A percentile compares a stretch with the other conserved stretches of the same genome.
These are phyloP conservation scores for Panaeolus cyanescens DNA, from an alignment of 768 basidiomycete species.

Conservation along the genomic window DNA sequence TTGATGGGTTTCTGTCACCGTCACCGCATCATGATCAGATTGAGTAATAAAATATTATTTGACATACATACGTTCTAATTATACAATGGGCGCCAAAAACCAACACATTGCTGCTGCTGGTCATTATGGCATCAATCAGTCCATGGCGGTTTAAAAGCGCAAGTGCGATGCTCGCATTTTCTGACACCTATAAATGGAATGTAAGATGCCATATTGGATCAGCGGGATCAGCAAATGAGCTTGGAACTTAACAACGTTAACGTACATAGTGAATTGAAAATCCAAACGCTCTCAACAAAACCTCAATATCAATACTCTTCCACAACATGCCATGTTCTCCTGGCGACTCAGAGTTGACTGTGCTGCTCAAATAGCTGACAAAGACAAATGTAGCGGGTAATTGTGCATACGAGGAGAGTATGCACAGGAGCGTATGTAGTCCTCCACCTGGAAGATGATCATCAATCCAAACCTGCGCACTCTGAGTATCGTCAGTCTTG, in stretches of 20 bases:
- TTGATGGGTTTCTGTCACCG: no score
- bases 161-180: slow-evolving; percentile 22
- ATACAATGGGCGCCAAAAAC: slow-evolving; percentile 17
- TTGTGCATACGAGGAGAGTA: slow-evolving; percentile 34
- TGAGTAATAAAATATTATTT: no score
- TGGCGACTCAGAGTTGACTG: slow-evolving; percentile 35
- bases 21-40: no score
- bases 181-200: slow-evolving; percentile 11
- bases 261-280: slow-evolving; percentile 32
- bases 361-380: slow-evolving; percentile 54
- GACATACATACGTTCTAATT: slow-evolving; percentile 17
- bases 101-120: slow-evolving; percentile 21
- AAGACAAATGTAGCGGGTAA: slow-evolving; percentile 44
- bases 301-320: slow-evolving; percentile 31
- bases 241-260: no score
- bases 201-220: neutral
- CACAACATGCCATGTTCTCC: slow-evolving; percentile 21
- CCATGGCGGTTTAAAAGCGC: slow-evolving; percentile 19
- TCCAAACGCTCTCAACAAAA: slow-evolving; percentile 47
- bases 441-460: slow-evolving; percentile 38
- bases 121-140: slow-evolving; percentile 21
- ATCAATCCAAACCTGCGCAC: no score
- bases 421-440: slow-evolving; percentile 41
- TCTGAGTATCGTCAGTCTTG: slow-evolving; percentile 5
- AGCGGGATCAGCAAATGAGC: no score